Evolutionary conservation across 1,139 yeast genomes (phyloP).

Genomic region (Hemisphaericaspora subhashii): DNA sequence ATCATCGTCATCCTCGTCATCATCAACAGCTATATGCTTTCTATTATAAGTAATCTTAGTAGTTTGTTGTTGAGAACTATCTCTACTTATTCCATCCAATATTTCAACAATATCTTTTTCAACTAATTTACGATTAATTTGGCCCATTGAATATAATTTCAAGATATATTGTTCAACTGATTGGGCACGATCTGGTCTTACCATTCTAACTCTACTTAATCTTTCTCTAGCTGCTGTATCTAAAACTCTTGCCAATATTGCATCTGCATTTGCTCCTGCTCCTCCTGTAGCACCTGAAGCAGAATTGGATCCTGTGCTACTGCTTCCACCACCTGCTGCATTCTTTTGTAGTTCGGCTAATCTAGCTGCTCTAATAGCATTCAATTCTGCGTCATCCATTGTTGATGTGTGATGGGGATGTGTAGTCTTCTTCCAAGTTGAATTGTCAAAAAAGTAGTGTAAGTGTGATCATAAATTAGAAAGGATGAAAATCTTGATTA

Average conservation of each 20-base stretch:
- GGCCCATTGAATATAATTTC: constrained; percentile 77
- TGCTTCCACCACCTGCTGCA: constrained; percentile 37
- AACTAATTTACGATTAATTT: constrained; percentile 64
- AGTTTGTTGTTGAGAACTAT: constrained; percentile 61
- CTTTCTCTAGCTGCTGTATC: constrained; percentile 87
- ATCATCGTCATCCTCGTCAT: constrained; percentile 28
- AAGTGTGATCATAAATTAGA: too few relatives aligned
- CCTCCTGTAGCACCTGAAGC: constrained; percentile 16
- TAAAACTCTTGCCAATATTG: constrained; percentile 65
- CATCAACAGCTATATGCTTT: constrained; percentile 21
- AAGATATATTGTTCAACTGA: constrained; percentile 85
- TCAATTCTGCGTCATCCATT: constrained; percentile 79
- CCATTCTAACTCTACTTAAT: constrained; percentile 81
- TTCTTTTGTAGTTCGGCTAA: constrained; percentile 74
- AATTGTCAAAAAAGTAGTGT: too few relatives aligned
- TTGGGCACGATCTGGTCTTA: constrained; percentile 85
- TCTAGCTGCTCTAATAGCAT: constrained; percentile 87
- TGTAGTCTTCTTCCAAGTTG: too few relatives aligned
- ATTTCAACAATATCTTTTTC: constrained; percentile 83
- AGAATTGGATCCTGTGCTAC: too few relatives aligned
- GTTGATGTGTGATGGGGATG: constrained; percentile 1
- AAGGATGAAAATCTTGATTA: too few relatives aligned
- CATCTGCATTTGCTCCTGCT: constrained; percentile 25
- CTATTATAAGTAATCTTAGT: constrained; percentile 54
- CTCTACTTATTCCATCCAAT: constrained; percentile 79